Base-by-base conservation (phyloP, 805 yeast genomes). In the Saccharomycopsis vini region DNA sequence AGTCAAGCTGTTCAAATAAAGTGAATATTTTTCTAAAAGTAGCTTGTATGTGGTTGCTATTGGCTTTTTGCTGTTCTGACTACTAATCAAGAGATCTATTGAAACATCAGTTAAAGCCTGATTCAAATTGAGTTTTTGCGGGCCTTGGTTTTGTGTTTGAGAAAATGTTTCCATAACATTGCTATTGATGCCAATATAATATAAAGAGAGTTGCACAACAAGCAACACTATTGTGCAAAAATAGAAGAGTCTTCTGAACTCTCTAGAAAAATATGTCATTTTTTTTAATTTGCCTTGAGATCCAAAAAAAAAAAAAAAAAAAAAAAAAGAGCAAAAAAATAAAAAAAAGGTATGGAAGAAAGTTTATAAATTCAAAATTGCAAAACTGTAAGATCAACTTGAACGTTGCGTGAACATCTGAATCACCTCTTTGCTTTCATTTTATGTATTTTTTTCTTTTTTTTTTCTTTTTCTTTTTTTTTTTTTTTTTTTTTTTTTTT, bases 1-100 rank as follows among this genome's bases (percentile, higher is more conserved):
- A 30, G 46, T 34, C 37, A 49, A 35, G 20, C 34, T 19, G 24
- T 32, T 20, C 20, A 56, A 18, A 21, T 16, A 18, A 15, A 19
- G n/a, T 13, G 31, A 20, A 23, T 36, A 43, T 28, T 45, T 42
- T 5, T 15, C n/a, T 16, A 46, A 32, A 15, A 46, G 12, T 18
- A 9, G n/a, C 24, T 30, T 42, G 24, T 43, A 46, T 5, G 21
- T 39, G 3, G 43, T 32, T 19, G 50, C 43, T 34, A 43, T 33
- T 5, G 44, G n/a, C 12, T 37, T 43, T 39, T 46, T 46, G n/a
- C 18, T 15, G 24, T 43, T 39, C 18, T 43, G 24, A 16, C 39
- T 43, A 20, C 19, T 19, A 4, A 40, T 23, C 13, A 44, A 5
- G 5, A 43, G 28, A 10, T 43, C 47, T 20, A 43, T 22, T 21